phyloP scores from a whole-genome alignment of 2,329 filamentous ascomycete genomes.

The Pezicula carpinea region DNA sequence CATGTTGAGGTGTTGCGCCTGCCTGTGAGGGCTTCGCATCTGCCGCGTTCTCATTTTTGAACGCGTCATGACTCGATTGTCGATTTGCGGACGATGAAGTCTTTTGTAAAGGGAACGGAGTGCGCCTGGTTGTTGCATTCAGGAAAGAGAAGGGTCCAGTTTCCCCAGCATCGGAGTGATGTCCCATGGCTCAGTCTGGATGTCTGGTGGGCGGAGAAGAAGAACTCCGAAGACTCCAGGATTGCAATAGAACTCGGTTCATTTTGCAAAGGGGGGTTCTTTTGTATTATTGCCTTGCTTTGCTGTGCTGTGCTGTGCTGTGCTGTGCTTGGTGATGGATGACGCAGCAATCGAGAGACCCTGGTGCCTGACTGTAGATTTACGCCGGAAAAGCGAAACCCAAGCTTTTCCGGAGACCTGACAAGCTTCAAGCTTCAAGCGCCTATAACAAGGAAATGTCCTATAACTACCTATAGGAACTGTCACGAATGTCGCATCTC shows the following conservation, averaged over 20 bases:
- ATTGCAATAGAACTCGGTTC: too few relatives aligned
- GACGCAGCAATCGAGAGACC: too few relatives aligned
- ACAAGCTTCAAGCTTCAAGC: too few relatives aligned
- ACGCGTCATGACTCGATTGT: neutral
- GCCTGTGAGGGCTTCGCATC: neutral
- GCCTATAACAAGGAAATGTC: too few relatives aligned
- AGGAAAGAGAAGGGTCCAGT: slow-evolving; percentile 41
- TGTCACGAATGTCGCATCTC: neutral
- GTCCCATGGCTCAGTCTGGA: neutral
- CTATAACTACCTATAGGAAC: neutral
- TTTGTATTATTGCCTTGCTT: too few relatives aligned
- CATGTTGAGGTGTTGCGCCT: slow-evolving; percentile 8
- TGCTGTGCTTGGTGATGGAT: too few relatives aligned
- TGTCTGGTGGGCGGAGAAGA: neutral
- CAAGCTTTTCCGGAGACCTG: too few relatives aligned
- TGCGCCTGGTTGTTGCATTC: slow-evolving; percentile 39
- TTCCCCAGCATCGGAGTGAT: slow-evolving; percentile 1
- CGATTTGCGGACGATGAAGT: neutral
- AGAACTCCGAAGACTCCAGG: neutral
- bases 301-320: too few relatives aligned
- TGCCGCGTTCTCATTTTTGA: slow-evolving; percentile 1
- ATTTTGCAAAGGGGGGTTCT: too few relatives aligned
- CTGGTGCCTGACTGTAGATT: too few relatives aligned
- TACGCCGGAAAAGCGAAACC: too few relatives aligned
- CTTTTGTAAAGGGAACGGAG: slow-evolving; percentile 4